A percentile compares a stretch with the other conserved stretches of the same genome.
These are phyloP conservation scores for Pichia eremophila DNA, from an alignment of 805 yeast species.

Conservation along the genomic window DNA sequence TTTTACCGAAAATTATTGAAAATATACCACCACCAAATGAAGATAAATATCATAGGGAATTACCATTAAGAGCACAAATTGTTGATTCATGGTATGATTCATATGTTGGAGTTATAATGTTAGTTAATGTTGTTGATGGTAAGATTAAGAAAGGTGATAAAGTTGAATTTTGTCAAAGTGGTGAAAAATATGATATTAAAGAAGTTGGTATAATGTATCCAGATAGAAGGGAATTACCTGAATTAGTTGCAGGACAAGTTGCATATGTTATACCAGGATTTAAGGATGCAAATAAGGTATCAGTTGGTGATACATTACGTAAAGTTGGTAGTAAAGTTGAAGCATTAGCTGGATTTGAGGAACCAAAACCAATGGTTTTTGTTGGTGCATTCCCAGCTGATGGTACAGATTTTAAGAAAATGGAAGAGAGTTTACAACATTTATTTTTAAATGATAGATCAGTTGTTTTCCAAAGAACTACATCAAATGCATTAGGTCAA, in stretches of 20 bases:
- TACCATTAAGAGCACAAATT: constrained; percentile 62
- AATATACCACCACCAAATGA: constrained; percentile 49
- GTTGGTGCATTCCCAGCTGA: constrained; percentile 98
- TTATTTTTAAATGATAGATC: constrained; percentile 87
- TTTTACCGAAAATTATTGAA: constrained; percentile 76
- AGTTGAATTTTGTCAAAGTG: constrained; percentile 68
- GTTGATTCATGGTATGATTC: constrained; percentile 98
- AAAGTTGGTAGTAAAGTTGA: constrained; percentile 50
- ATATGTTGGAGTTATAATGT: constrained; percentile 81
- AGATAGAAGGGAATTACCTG: constrained; percentile 57
- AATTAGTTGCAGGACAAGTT: constrained; percentile 80
- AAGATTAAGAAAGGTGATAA: constrained; percentile 62
- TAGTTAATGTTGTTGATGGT: constrained; percentile 84
- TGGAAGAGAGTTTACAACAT: constrained; percentile 86
- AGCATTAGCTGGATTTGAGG: constrained; percentile 91
- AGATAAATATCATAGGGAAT: constrained; percentile 34
- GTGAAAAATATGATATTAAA: constrained; percentile 71
- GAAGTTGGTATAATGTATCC: constrained; percentile 97
- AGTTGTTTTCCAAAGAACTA: constrained; percentile 80
- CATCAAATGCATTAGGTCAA: constrained; percentile 89
- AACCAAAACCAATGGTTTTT: constrained; percentile 96
- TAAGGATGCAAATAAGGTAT: constrained; percentile 78
- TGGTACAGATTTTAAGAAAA: constrained; percentile 76
- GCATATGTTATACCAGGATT: constrained; percentile 94
- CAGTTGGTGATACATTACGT: constrained; percentile 85